Conservation (phyloP, 306 rosid species). For the Castanospermum australe region DNA sequence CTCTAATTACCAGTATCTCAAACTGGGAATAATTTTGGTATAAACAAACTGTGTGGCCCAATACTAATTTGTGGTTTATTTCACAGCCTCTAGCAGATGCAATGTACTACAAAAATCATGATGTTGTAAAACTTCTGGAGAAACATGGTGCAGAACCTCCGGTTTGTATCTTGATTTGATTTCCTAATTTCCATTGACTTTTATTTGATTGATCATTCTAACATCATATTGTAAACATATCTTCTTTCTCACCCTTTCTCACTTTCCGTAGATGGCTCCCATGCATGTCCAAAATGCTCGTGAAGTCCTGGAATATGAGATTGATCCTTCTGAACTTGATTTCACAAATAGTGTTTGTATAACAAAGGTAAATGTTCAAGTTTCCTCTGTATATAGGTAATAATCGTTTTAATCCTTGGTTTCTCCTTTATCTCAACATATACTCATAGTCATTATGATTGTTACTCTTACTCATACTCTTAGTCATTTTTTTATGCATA, state of each 20-base stretch:
- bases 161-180: constrained; percentile 41
- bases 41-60: neutral
- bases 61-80: constrained; percentile 23
- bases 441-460: neutral
- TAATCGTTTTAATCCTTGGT: neutral
- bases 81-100: constrained; percentile 96
- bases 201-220: neutral
- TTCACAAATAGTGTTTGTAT: constrained; percentile 78
- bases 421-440: neutral
- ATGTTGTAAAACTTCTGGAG: constrained; percentile 81
- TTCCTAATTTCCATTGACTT: neutral
- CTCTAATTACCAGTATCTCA: neutral
- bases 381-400: neutral
- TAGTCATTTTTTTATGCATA: neutral
- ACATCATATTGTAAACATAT: neutral
- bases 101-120: constrained; percentile 64
- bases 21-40: neutral
- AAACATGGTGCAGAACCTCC: constrained; percentile 75
- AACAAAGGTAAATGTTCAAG: constrained; percentile 58
- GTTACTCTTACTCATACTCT: too few species aligned
- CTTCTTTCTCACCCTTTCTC: neutral
- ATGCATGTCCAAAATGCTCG: constrained; percentile 80
- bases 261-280: constrained; percentile 63
- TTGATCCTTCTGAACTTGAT: constrained; percentile 82
- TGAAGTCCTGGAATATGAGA: constrained; percentile 96